These are phyloP conservation scores for Ilyonectria sp. DNA, from an alignment of 2,329 filamentous ascomycete species.

Conservation along the genomic window DNA sequence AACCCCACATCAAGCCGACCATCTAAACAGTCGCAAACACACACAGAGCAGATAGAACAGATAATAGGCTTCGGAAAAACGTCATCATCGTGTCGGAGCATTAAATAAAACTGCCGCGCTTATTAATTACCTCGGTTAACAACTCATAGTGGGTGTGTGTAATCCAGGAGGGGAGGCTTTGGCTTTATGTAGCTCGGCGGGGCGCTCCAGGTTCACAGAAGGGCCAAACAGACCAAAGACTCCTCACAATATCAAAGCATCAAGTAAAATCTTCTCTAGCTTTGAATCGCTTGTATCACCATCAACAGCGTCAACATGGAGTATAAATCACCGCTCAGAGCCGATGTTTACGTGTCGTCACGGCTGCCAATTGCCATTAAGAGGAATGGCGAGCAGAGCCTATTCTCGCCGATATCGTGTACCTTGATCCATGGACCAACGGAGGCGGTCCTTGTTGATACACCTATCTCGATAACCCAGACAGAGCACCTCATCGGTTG, in stretches of 20 bases:
- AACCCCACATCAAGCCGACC: neutral
- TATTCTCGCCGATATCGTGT: slow-evolving; percentile 20
- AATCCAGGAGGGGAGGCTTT: neutral
- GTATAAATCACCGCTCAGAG: neutral
- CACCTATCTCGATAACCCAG: slow-evolving; percentile 11
- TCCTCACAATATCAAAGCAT: too few species aligned
- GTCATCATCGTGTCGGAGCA: neutral
- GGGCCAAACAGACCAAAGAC: too few species aligned
- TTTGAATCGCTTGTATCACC: neutral
- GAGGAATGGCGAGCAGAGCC: neutral
- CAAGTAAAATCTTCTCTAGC: too few species aligned
- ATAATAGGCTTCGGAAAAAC: neutral
- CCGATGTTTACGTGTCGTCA: slow-evolving; percentile 10
- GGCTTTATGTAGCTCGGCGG: too few species aligned
- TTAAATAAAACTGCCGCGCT: neutral
- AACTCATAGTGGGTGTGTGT: neutral
- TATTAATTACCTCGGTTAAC: neutral
- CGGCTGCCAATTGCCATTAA: neutral
- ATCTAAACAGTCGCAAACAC: neutral
- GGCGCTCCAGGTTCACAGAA: too few species aligned
- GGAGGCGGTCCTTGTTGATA: slow-evolving; percentile 18
- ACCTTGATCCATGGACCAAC: slow-evolving; percentile 9
- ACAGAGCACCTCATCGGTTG: slow-evolving; percentile 7
- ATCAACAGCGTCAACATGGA: neutral
- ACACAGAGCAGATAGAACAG: neutral